Conservation (phyloP, 148 eudicot species). For the Beta vulgaris region DNA sequence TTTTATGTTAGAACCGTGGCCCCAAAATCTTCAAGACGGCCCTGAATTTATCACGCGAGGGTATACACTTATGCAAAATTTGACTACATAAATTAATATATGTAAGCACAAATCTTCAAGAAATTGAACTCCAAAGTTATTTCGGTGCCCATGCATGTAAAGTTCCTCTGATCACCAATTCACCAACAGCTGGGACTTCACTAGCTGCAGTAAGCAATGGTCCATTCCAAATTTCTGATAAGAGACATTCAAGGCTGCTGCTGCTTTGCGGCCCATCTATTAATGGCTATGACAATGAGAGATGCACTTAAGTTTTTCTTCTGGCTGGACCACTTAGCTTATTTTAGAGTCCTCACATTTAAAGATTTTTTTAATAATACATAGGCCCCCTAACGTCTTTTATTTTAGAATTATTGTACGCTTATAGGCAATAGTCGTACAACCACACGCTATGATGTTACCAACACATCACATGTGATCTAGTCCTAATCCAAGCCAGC, state of each 20-base stretch:
- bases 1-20: no score
- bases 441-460: no score
- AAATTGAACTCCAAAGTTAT: background rate
- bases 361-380: no score
- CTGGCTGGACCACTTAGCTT: background rate
- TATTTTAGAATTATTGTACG: no score
- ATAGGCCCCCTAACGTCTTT: background rate
- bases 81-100: no score
- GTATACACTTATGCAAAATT: background rate
- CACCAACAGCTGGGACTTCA: background rate
- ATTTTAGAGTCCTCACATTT: no score
- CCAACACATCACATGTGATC: no score
- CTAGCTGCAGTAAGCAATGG: background rate
- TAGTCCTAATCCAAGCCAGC: no score
- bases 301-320: background rate
- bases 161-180: background rate
- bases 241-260: conserved; percentile 8
- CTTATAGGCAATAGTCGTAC: no score
- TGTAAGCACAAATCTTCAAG: background rate
- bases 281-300: conserved; percentile 20
- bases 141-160: background rate
- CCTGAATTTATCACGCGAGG: no score
- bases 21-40: no score
- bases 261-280: conserved; percentile 30
- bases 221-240: conserved; percentile 9